phyloP scores from a whole-genome alignment of 2,329 filamentous ascomycete species.

The Scleromitrula shiraiana region DNA sequence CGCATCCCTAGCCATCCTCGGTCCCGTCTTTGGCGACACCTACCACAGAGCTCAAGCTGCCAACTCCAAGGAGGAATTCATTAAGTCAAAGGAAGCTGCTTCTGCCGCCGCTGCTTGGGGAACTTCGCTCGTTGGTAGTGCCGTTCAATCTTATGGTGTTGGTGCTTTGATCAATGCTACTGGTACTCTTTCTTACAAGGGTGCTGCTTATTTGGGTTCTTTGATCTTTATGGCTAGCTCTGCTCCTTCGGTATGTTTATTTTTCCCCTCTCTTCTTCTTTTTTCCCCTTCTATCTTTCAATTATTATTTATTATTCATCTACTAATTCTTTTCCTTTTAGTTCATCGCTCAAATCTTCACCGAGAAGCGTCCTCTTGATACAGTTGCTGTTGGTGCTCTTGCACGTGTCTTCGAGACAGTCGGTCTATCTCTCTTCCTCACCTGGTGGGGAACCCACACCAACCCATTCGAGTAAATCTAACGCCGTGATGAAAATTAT shows the following conservation, averaged over 20 bases:
- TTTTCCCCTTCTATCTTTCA: too few species aligned
- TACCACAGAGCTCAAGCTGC: slow-evolving; percentile 87
- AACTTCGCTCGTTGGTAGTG: slow-evolving; percentile 81
- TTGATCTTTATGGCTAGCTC: slow-evolving; percentile 89
- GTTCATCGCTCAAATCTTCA: slow-evolving; percentile 80
- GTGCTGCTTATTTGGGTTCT: slow-evolving; percentile 83
- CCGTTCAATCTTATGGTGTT: slow-evolving; percentile 81
- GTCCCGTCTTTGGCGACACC: slow-evolving; percentile 86
- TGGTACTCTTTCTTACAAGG: slow-evolving; percentile 92
- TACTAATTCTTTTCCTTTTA: slow-evolving; percentile 33
- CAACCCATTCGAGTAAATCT: slow-evolving; percentile 62
- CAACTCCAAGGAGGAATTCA: slow-evolving; percentile 94
- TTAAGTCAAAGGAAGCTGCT: slow-evolving; percentile 85
- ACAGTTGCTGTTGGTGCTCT: slow-evolving; percentile 79
- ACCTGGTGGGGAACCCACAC: slow-evolving; percentile 97
- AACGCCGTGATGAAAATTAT: background rate
- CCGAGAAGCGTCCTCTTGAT: slow-evolving; percentile 87
- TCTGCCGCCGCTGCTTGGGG: slow-evolving; percentile 85
- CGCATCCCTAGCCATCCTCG: slow-evolving; percentile 77
- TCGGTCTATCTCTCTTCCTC: slow-evolving; percentile 84
- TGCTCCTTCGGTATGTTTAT: slow-evolving; percentile 67
- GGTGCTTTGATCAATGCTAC: slow-evolving; percentile 90
- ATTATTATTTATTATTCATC: too few species aligned
- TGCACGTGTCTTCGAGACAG: slow-evolving; percentile 83
- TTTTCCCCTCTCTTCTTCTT: too few species aligned